Evolutionary conservation across 768 basidiomycete genomes (phyloP), one percentile per base, ranked within the genome.

Genomic region (Hydnomerulius pinastri): DNA sequence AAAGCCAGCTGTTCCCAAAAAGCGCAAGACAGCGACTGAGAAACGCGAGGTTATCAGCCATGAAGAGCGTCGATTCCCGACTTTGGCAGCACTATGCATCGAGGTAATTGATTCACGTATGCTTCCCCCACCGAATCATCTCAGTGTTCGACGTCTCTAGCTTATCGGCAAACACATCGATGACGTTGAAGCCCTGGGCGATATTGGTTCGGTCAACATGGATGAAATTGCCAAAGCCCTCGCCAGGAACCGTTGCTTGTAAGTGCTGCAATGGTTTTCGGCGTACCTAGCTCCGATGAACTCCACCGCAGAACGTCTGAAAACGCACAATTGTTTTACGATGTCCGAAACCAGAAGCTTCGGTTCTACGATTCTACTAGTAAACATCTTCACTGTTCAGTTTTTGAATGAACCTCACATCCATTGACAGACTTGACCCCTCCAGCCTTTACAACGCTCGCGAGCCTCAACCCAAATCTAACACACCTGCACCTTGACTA

Each of bases 341-440:
- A 85, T 50, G 72, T 81, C 2, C 69, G 79, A 20, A 87, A 93
- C 55, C 75, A 76, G 4, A 76, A 71, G 8, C 73, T 99, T 28
- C 81, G 77, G 0, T 70, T 99, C 32, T 95, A 91, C 60, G 97
- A 99, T 69, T 88, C 85, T 35, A 97, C 96, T 0, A 86, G 93
- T 96, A 65, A 57, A 88, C 71, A n/a, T 4, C 15, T 6, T 36
- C 11, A 48, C 2, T 36, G 18, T 27, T 38, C 29, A 13, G 33
- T 15, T 10, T 29, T 41, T 2, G n/a, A 15, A 33, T 8, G 18
- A 41, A 43, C 1, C 27, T 63, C 15, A 61, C 5, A 2, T 33
- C 33, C 15, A 24, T 36, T 41, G n/a, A 2, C 48, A 96, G 92
- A 85, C 32, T 77, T 99, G 24, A 66, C 77, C 0, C 77, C 89